phyloP scores from a whole-genome alignment of 148 eudicot species.

The Linanthus parryae region DNA sequence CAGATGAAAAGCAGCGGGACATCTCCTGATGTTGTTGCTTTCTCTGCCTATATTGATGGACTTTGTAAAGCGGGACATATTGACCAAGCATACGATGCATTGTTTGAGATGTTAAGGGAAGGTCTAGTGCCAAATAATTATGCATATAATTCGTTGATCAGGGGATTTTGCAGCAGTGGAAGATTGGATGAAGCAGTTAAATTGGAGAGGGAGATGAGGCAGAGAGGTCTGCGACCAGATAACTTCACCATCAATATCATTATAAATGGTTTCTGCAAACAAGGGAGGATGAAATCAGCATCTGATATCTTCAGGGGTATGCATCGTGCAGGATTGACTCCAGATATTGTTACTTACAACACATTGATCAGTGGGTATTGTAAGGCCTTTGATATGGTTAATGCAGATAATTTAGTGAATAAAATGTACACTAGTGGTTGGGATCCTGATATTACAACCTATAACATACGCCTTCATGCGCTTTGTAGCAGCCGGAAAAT shows the following conservation, averaged over 20 bases:
- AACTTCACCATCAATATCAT: slow-evolving; percentile 62
- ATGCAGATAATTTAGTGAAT: slow-evolving; percentile 46
- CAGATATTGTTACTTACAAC: slow-evolving; percentile 85
- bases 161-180: slow-evolving; percentile 53
- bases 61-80: slow-evolving; percentile 61
- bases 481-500: slow-evolving; percentile 54
- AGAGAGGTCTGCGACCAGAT: slow-evolving; percentile 67
- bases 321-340: slow-evolving; percentile 49
- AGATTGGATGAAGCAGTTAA: slow-evolving; percentile 51
- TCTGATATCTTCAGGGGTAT: slow-evolving; percentile 52
- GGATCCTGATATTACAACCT: slow-evolving; percentile 77
- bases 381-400: slow-evolving; percentile 55
- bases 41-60: slow-evolving; percentile 75
- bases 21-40: slow-evolving; percentile 80
- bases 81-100: slow-evolving; percentile 54
- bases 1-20: slow-evolving; percentile 53
- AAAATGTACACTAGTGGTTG: slow-evolving; percentile 56
- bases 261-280: slow-evolving; percentile 72
- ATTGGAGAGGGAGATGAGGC: slow-evolving; percentile 77
- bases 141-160: slow-evolving; percentile 74
- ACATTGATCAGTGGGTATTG: slow-evolving; percentile 85
- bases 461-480: slow-evolving; percentile 75
- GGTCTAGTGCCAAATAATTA: slow-evolving; percentile 78
- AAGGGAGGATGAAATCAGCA: slow-evolving; percentile 76
- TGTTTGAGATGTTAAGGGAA: slow-evolving; percentile 51